These are phyloP conservation scores for Nigrograna mackinnonii DNA, from an alignment of 2,329 filamentous ascomycete species.

Conservation along the genomic window DNA sequence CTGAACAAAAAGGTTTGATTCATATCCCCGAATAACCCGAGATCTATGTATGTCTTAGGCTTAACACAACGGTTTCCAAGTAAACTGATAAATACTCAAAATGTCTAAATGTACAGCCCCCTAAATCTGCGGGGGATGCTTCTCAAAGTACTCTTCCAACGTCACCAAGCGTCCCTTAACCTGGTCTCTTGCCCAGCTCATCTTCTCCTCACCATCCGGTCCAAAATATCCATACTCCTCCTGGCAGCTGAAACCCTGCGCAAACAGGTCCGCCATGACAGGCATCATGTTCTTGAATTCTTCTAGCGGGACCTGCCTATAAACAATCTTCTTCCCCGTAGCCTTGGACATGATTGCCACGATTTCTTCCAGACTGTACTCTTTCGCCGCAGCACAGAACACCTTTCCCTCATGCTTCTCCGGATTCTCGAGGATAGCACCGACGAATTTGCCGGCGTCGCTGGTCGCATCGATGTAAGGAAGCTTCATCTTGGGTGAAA, in stretches of 20 bases:
- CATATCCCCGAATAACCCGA: too few relatives aligned
- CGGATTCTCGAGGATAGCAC: constrained; percentile 43
- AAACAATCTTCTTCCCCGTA: constrained; percentile 35
- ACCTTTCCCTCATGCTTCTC: constrained; percentile 45
- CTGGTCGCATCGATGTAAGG: constrained; percentile 45
- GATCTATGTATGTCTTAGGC: too few relatives aligned
- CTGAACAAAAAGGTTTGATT: too few relatives aligned
- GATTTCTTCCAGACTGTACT: constrained; percentile 44
- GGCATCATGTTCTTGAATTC: constrained; percentile 5
- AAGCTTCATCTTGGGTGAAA: constrained; percentile 20
- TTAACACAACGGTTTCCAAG: too few relatives aligned
- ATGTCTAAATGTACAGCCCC: too few relatives aligned
- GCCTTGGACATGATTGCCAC: constrained; percentile 39
- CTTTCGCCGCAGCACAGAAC: constrained; percentile 45
- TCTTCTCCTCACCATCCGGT: constrained; percentile 28
- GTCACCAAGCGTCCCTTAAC: constrained; percentile 35
- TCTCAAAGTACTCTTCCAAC: constrained; percentile 41
- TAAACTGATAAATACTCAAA: too few relatives aligned
- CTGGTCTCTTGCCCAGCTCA: constrained; percentile 31
- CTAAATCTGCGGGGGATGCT: too few relatives aligned
- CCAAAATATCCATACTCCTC: constrained; percentile 43
- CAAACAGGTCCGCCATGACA: constrained; percentile 9
- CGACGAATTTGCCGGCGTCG: constrained; percentile 47
- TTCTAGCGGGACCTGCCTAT: constrained; percentile 14
- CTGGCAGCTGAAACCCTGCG: constrained; percentile 15